Conservation (phyloP, 345 rosid species). For the Psidium guajava region DNA sequence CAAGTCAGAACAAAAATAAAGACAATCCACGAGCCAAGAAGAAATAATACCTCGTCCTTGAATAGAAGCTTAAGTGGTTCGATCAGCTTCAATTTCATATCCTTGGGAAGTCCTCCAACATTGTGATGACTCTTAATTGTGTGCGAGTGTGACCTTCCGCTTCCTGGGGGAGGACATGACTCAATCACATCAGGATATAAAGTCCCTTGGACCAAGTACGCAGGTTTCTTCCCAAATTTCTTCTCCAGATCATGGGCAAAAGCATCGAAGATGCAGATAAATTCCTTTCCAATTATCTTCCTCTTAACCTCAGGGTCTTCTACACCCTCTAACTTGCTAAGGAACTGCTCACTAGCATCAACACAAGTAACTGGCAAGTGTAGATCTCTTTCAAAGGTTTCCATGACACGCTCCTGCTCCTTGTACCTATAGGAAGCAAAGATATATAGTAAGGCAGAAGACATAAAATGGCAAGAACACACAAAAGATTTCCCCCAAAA, state of each 20-base stretch:
- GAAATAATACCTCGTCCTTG: constrained; percentile 73
- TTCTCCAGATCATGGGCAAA: constrained; percentile 75
- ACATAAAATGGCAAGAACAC: background rate
- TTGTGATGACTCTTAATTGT: constrained; percentile 98
- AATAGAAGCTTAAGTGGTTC: constrained; percentile 95
- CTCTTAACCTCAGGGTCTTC: constrained; percentile 90
- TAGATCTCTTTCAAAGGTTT: constrained; percentile 76
- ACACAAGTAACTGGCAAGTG: constrained; percentile 85
- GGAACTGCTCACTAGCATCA: constrained; percentile 70
- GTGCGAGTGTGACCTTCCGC: constrained; percentile 85
- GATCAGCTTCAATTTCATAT: constrained; percentile 91
- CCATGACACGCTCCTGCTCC: constrained; percentile 92
- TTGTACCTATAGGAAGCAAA: constrained; percentile 42
- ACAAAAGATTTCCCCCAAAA: background rate
- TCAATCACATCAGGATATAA: constrained; percentile 94
- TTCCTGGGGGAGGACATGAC: constrained; percentile 98
- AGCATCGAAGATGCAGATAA: constrained; percentile 67
- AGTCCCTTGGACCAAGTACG: constrained; percentile 90
- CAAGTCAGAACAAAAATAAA: background rate
- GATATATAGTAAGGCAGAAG: background rate
- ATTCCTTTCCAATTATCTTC: constrained; percentile 87
- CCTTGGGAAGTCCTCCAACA: constrained; percentile 98
- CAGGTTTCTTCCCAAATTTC: constrained; percentile 68
- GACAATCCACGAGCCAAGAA: background rate
- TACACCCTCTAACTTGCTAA: constrained; percentile 77